phyloP scores from a whole-genome alignment of 75 land plant species.

The Pinus taeda region DNA sequence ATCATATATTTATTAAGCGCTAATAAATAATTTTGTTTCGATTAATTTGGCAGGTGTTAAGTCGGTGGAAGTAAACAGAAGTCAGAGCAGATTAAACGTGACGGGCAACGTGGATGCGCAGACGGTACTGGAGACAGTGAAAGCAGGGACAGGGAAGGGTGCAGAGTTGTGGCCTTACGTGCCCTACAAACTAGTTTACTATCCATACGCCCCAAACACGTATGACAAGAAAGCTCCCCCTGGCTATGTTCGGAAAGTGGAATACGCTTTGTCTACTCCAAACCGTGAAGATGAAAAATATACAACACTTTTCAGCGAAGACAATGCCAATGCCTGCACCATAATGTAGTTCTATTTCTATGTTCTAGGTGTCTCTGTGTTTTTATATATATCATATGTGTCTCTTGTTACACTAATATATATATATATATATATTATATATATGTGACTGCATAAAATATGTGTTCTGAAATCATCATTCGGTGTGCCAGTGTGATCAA shows the following conservation, averaged over 20 bases:
- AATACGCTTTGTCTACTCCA: background rate
- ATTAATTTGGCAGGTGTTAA: conserved; percentile 29
- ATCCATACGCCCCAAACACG: conserved; percentile 48
- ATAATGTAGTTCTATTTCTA: background rate
- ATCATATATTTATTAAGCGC: too few species aligned
- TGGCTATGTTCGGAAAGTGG: conserved; percentile 53
- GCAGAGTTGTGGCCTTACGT: conserved; percentile 70
- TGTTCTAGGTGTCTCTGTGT: too few species aligned
- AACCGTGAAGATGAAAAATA: background rate
- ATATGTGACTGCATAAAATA: too few species aligned
- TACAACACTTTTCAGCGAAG: conserved; percentile 6
- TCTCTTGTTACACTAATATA: too few species aligned
- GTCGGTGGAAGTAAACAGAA: conserved; percentile 41
- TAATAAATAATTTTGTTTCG: too few species aligned
- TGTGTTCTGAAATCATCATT: too few species aligned
- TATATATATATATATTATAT: too few species aligned
- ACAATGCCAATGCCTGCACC: conserved; percentile 9
- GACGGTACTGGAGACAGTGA: conserved; percentile 47
- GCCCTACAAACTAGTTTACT: conserved; percentile 49
- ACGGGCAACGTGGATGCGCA: conserved; percentile 56
- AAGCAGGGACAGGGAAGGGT: conserved; percentile 49
- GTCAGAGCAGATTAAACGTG: conserved; percentile 57
- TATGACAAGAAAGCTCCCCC: conserved; percentile 72
- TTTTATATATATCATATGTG: too few species aligned
- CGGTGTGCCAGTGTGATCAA: too few species aligned